Evolutionary conservation across 495 filamentous ascomycete species (phyloP).

Genomic region (Penicillium flavigenum): DNA sequence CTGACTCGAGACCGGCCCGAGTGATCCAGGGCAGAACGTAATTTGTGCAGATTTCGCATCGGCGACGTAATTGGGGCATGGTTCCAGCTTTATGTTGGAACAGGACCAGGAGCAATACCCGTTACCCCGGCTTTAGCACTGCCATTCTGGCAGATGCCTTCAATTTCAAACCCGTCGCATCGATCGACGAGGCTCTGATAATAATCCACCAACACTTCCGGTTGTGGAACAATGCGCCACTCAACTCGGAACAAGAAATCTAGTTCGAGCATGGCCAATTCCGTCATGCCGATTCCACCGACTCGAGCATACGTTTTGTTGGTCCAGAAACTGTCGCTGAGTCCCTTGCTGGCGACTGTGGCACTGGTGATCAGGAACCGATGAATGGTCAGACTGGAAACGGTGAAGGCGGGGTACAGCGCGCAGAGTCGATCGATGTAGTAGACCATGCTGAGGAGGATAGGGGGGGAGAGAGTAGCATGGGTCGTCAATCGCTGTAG

Average conservation of each 20-base stretch:
- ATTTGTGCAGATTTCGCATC: conserved; percentile 2
- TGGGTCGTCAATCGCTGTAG: conserved; percentile 89
- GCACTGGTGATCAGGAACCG: conserved; percentile 95
- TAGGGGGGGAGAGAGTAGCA: conserved; percentile 86
- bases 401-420: conserved; percentile 88
- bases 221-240: conserved; percentile 95
- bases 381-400: conserved; percentile 92
- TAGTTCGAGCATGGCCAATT: conserved; percentile 89
- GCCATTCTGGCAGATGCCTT: conserved; percentile 26
- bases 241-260: conserved; percentile 90
- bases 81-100: conserved; percentile 14
- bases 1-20: conserved; percentile 30
- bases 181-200: conserved; percentile 81
- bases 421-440: conserved; percentile 97
- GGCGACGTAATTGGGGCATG: not conserved
- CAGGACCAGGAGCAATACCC: conserved; percentile 13
- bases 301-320: conserved; percentile 94
- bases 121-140: conserved; percentile 10
- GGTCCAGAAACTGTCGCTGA: conserved; percentile 97
- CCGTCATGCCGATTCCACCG: conserved; percentile 82
- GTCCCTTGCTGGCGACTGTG: conserved; percentile 91
- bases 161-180: conserved; percentile 59
- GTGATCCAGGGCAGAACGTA: conserved; percentile 2
- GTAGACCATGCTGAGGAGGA: conserved; percentile 99
- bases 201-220: conserved; percentile 89